Evolutionary conservation across 2,329 filamentous ascomycete genomes (phyloP).

Genomic region (Neobulgaria alba): DNA sequence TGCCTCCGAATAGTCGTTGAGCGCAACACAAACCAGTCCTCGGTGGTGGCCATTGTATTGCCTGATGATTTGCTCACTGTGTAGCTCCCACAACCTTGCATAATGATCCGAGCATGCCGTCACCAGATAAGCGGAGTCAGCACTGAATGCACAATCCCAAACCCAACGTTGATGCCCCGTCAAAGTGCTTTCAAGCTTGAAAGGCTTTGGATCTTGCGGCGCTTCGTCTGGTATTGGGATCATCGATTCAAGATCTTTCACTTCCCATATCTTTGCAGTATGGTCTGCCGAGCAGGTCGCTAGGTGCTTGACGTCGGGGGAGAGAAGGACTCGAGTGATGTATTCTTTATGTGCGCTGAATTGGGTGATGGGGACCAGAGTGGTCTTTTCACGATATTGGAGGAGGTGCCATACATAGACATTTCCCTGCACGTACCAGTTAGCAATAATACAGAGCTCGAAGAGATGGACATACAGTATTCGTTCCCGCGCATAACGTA

Average conservation of each 20-base stretch:
- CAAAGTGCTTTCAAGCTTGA: slow-evolving; percentile 60
- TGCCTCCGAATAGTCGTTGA: slow-evolving; percentile 19
- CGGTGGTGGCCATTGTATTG: slow-evolving; percentile 72
- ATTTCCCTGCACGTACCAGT: slow-evolving; percentile 56
- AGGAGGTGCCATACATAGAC: slow-evolving; percentile 96
- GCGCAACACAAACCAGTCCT: slow-evolving; percentile 32
- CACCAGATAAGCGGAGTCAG: slow-evolving; percentile 65
- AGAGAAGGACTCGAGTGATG: slow-evolving; percentile 65
- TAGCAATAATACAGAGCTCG: slow-evolving; percentile 9
- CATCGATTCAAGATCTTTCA: slow-evolving; percentile 57
- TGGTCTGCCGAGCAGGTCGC: slow-evolving; percentile 70
- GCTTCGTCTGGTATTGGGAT: slow-evolving; percentile 21
- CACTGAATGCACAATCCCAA: slow-evolving; percentile 71
- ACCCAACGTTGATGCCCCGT: slow-evolving; percentile 70
- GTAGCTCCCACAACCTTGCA: slow-evolving; percentile 63
- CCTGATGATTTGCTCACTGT: slow-evolving; percentile 59
- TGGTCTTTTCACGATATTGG: slow-evolving; percentile 59
- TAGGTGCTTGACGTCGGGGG: slow-evolving; percentile 65
- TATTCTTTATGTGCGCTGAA: slow-evolving; percentile 67
- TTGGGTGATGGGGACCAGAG: slow-evolving; percentile 61
- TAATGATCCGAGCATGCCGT: slow-evolving; percentile 70
- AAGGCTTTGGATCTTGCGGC: slow-evolving; percentile 40
- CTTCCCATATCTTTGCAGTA: slow-evolving; percentile 92
- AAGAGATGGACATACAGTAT: slow-evolving; percentile 50
- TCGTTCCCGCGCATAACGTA: slow-evolving; percentile 88